These are phyloP conservation scores for Penicillium riverlandense DNA, from an alignment of 495 filamentous ascomycete genomes.

Conservation along the genomic window DNA sequence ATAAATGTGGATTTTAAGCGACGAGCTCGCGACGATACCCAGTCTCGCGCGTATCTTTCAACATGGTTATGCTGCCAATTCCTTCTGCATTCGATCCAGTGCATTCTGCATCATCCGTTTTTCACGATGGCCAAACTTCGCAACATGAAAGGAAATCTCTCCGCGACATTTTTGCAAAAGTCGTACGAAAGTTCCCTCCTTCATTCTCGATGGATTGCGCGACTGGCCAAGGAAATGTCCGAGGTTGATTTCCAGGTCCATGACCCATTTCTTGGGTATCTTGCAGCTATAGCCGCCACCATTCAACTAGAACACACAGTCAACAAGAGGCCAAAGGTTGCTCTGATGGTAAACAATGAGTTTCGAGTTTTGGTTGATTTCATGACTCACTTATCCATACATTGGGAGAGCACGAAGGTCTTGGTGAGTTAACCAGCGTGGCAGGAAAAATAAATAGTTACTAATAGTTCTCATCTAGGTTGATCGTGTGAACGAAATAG, in stretches of 20 bases:
- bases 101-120: constrained; percentile 22
- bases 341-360: constrained; percentile 16
- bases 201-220: constrained; percentile 23
- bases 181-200: constrained; percentile 23
- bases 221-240: constrained; percentile 20
- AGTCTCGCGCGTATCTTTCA: constrained; percentile 13
- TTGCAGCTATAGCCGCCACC: constrained; percentile 23
- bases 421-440: constrained; percentile 5
- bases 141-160: constrained; percentile 17
- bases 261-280: constrained; percentile 23
- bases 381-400: constrained; percentile 12
- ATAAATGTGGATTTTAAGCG: constrained; percentile 20
- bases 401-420: constrained; percentile 19
- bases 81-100: constrained; percentile 21
- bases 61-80: constrained; percentile 25
- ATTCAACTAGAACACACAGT: constrained; percentile 23
- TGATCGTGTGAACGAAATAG: constrained; percentile 14
- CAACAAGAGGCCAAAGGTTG: constrained; percentile 19
- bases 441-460: too few relatives aligned
- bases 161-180: constrained; percentile 24
- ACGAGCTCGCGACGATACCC: constrained; percentile 17
- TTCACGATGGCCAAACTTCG: constrained; percentile 25
- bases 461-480: constrained; percentile 7
- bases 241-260: constrained; percentile 11
- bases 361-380: constrained; percentile 18